A percentile compares a stretch with the other conserved stretches of the same genome.
These are phyloP conservation scores for Trichoderma lentiforme DNA, from an alignment of 2,329 filamentous ascomycete genomes.

Conservation along the genomic window DNA sequence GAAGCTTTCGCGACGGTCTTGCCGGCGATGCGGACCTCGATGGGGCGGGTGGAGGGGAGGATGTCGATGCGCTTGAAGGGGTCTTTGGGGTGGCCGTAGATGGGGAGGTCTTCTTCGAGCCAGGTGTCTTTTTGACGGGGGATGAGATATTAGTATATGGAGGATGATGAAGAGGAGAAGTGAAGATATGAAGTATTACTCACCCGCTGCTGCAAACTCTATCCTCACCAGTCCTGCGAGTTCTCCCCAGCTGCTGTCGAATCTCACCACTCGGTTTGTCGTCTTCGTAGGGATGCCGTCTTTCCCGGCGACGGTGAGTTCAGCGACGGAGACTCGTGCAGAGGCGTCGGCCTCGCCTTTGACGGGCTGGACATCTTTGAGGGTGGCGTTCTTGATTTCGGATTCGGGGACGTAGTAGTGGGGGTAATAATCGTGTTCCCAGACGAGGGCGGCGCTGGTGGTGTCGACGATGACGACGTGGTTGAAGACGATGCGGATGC, in stretches of 20 bases:
- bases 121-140: constrained; percentile 32
- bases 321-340: constrained; percentile 28
- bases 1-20: constrained; percentile 44
- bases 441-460: constrained; percentile 36
- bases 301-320: constrained; percentile 30
- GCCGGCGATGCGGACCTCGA: constrained; percentile 50
- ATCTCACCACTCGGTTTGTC: constrained; percentile 38
- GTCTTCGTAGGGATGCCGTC: constrained; percentile 26
- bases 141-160: neutral
- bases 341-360: constrained; percentile 27
- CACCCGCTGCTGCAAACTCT: constrained; percentile 37
- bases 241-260: constrained; percentile 34
- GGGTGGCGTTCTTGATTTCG: constrained; percentile 30
- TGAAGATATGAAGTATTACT: neutral
- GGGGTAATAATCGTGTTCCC: constrained; percentile 49
- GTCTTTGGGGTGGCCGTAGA: constrained; percentile 63
- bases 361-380: constrained; percentile 29
- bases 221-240: constrained; percentile 34
- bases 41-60: constrained; percentile 49
- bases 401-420: constrained; percentile 41
- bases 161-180: accelerated
- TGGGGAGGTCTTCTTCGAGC: constrained; percentile 56
- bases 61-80: constrained; percentile 64
- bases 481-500: constrained; percentile 35
- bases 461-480: constrained; percentile 37